Base-by-base conservation (phyloP, 805 yeast genomes). In the Kazachstania africana region DNA sequence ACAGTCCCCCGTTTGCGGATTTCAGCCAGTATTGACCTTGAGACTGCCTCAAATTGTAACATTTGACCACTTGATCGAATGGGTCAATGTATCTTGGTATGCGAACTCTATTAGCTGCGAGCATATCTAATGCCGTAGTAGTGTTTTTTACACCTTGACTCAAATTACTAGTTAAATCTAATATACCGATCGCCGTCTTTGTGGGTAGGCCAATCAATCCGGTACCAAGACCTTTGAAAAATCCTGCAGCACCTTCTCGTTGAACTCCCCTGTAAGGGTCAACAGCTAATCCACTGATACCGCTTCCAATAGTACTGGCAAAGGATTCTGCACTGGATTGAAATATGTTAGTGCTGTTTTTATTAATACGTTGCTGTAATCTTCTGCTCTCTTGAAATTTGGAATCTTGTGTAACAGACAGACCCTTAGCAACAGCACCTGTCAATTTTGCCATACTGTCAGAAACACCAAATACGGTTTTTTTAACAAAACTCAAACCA, bases 161-260 rank as follows among this genome's bases (percentile, higher is more conserved):
- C 23, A 91, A 76, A 54, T 83, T 88, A 33, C 81, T 79, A 1
- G 97, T 95, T 39, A 93, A 64, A 51, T 91, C 99, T 42, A 91
- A 77, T 16, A 91, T 53, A 9, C 99, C 99, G 43, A 88, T 85
- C 0, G 95, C 95, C 0, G 97, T 83, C 61, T 91, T 91, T 0
- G 98, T 87, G 0, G 99, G 98, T 19, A 93, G 59, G 0, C 98
- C 98, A 35, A 91, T 72, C n/a, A 93, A 49, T 9, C 98, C 99
- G 47, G 78, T 81, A 4, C 98, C 98, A 3, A 91, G 50, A 1
- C 99, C 99, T 50, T 77, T 83, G 59, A 91, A 73, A 53, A 91
- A 88, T 0, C 98, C 99, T 3, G 75, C 62, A 0, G 97, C 75
- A 4, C 99, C 99, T 24, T 78, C 94, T 33, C 71, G 65, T n/a